Conservation (phyloP, 306 rosid genomes). For the Alnus rubra region DNA sequence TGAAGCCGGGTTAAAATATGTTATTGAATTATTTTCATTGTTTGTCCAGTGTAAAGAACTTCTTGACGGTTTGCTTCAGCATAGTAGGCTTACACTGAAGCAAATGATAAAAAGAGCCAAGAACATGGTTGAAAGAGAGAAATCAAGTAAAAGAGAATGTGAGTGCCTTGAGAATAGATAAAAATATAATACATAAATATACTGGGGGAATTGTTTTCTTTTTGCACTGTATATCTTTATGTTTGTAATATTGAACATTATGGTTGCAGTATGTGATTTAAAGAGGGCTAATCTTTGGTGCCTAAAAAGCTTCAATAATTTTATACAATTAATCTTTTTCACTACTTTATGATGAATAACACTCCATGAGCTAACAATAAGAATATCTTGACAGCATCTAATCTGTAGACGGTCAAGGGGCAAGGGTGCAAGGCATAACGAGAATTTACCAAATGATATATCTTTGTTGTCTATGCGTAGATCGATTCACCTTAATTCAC, state of each 20-base stretch:
- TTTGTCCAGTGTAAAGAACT: conserved; percentile 58
- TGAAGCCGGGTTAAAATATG: not conserved
- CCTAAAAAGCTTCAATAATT: not conserved
- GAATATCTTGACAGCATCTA: not conserved
- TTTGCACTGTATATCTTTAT: not conserved
- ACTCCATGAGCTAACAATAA: not conserved
- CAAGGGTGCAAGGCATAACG: not conserved
- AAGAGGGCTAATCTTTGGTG: not conserved
- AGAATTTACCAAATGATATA: not conserved
- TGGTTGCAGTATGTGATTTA: not conserved
- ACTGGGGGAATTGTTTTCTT: not conserved
- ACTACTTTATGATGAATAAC: not conserved
- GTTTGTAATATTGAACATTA: not conserved
- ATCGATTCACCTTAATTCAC: no score
- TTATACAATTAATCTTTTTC: not conserved
- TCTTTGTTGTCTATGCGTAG: not conserved
- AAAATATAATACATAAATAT: not conserved
- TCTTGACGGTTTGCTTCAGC: conserved; percentile 79
- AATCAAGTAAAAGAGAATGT: conserved; percentile 56
- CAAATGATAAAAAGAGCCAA: conserved; percentile 64
- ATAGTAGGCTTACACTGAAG: conserved; percentile 74
- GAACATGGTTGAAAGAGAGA: not conserved
- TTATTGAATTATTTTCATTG: conserved; percentile 14
- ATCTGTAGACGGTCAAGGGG: not conserved
- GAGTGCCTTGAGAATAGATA: conserved; percentile 17